A percentile compares a stretch with the other conserved stretches of the same genome.
These are phyloP conservation scores for Eucalyptus albens DNA, from an alignment of 345 rosid species.

Conservation along the genomic window DNA sequence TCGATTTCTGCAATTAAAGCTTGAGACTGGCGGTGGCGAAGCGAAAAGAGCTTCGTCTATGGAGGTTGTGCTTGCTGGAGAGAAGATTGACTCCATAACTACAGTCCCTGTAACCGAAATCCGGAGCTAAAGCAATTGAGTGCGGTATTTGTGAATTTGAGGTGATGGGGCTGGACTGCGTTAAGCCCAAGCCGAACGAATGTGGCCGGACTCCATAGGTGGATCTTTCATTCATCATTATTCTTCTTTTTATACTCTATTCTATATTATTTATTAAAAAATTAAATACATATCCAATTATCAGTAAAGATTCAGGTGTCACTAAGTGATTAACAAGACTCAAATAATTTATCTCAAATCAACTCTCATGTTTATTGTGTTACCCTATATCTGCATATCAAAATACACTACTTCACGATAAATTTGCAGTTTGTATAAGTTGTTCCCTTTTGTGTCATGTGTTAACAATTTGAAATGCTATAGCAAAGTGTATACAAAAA, in stretches of 20 bases:
- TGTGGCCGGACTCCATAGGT: not conserved
- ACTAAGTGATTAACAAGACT: too few species aligned
- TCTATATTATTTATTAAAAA: not conserved
- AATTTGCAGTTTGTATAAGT: not conserved
- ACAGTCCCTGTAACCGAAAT: not conserved
- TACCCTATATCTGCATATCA: accelerated
- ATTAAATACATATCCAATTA: too few species aligned
- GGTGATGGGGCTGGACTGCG: not conserved
- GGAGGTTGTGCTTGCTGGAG: not conserved
- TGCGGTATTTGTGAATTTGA: not conserved
- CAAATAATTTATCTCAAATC: too few species aligned
- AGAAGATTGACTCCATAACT: not conserved
- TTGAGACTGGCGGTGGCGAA: not conserved
- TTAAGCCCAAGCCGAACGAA: not conserved
- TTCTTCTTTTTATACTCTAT: not conserved
- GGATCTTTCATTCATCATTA: not conserved
- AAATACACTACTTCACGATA: accelerated
- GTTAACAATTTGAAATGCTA: too few species aligned
- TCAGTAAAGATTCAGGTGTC: too few species aligned
- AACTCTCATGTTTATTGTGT: too few species aligned
- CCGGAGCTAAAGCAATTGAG: not conserved
- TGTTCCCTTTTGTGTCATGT: too few species aligned
- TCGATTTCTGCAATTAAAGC: too few species aligned
- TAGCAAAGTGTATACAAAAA: accelerated
- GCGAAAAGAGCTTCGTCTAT: not conserved